These are phyloP conservation scores for Lactuca saligna DNA, from an alignment of 129 eudicot genomes.

Conservation along the genomic window DNA sequence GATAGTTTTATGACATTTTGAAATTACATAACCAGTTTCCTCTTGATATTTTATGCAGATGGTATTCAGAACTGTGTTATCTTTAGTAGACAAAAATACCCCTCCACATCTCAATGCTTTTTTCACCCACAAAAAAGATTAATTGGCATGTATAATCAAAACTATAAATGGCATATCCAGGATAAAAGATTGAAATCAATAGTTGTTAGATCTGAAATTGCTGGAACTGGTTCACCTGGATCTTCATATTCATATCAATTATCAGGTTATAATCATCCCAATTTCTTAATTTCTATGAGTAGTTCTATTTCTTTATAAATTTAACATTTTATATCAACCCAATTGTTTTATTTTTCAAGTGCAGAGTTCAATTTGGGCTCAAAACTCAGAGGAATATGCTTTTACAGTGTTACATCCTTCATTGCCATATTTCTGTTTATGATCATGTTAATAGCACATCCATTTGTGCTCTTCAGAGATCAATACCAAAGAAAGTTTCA, in stretches of 20 bases:
- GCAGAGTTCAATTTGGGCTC: constrained; percentile 59
- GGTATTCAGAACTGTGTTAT: constrained; percentile 15
- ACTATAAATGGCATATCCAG: constrained; percentile 22
- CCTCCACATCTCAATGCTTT: constrained; percentile 29
- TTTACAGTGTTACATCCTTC: constrained; percentile 67
- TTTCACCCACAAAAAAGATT: constrained; percentile 28
- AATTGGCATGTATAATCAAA: constrained; percentile 17
- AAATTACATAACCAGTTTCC: neutral
- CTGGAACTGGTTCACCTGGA: constrained; percentile 62
- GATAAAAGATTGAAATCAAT: constrained; percentile 41
- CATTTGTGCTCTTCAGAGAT: constrained; percentile 72
- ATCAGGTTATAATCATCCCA: constrained; percentile 46
- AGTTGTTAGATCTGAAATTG: constrained; percentile 68
- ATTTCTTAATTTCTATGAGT: too few species aligned
- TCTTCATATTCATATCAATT: constrained; percentile 55
- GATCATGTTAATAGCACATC: constrained; percentile 81
- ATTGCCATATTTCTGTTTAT: constrained; percentile 60
- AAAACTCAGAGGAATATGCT: constrained; percentile 75
- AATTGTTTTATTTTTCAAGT: constrained; percentile 13
- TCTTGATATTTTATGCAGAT: constrained; percentile 28
- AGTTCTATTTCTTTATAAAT: neutral
- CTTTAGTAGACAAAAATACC: constrained; percentile 27
- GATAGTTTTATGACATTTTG: neutral
- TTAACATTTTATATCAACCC: neutral
- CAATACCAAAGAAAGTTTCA: constrained; percentile 64